These are phyloP conservation scores for Cryptococcus floricola DNA, from an alignment of 1,284 basidiomycete species.

Conservation along the genomic window DNA sequence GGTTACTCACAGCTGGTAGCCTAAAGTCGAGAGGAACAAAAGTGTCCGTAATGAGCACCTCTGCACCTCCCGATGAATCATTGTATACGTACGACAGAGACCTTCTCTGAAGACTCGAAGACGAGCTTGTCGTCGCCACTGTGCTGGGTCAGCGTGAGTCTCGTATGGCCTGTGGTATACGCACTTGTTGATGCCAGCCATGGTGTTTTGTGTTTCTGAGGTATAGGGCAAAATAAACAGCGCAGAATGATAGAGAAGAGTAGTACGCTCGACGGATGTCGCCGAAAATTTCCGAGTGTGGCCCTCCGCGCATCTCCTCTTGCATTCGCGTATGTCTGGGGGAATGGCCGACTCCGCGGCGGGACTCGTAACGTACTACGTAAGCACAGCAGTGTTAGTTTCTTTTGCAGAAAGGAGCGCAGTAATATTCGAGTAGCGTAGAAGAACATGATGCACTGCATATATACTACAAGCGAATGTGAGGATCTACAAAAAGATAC, in stretches of 20 bases:
- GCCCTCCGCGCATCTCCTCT: background rate
- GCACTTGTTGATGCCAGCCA: constrained; percentile 43
- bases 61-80: constrained; percentile 44
- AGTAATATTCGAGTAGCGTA: too few relatives aligned
- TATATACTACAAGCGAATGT: too few relatives aligned
- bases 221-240: constrained; percentile 3
- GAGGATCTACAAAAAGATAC: too few relatives aligned
- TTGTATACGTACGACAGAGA: constrained; percentile 59
- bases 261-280: background rate
- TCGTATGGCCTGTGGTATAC: constrained; percentile 3
- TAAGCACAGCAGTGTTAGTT: too few relatives aligned
- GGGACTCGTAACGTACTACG: too few relatives aligned
- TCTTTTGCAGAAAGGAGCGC: too few relatives aligned
- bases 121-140: constrained; percentile 70
- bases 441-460: too few relatives aligned
- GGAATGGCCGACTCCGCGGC: too few relatives aligned
- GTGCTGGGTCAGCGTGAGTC: constrained; percentile 1
- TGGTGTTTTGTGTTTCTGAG: constrained; percentile 6
- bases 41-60: constrained; percentile 45
- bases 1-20: constrained; percentile 48
- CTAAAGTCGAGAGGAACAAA: constrained; percentile 49
- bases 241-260: constrained; percentile 2
- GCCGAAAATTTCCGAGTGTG: constrained; percentile 6
- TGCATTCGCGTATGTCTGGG: background rate
- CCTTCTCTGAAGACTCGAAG: constrained; percentile 95